A percentile compares a stretch with the other conserved stretches of the same genome.
Conservation (phyloP, 1,284 basidiomycete species). For the Cryptococcus neoformans region DNA sequence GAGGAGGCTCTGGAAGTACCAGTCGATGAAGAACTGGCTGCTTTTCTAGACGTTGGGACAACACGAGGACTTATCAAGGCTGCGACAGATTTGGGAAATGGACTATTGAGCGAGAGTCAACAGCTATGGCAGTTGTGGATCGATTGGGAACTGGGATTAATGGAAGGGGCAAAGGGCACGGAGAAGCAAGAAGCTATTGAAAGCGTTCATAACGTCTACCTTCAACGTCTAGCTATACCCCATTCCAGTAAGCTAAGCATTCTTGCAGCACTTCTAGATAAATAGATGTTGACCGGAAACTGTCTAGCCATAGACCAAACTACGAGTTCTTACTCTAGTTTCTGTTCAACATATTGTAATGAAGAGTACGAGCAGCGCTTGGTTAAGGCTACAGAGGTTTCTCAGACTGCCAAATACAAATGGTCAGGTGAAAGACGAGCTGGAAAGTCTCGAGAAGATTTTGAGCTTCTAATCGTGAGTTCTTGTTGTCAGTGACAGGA, state of each 20-base stretch:
- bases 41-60: slow-evolving; percentile 52
- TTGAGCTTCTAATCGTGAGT: slow-evolving; percentile 45
- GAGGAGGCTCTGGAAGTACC: background rate
- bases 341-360: slow-evolving; percentile 71
- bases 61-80: slow-evolving; percentile 60
- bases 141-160: slow-evolving; percentile 68
- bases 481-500: too few species aligned
- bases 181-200: slow-evolving; percentile 53
- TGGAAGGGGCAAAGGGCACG: slow-evolving; percentile 51
- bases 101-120: slow-evolving; percentile 58
- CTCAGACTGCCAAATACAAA: slow-evolving; percentile 54
- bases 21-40: slow-evolving; percentile 46
- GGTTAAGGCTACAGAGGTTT: slow-evolving; percentile 69
- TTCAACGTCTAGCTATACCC: slow-evolving; percentile 43
- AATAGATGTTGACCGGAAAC: background rate
- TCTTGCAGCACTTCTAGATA: too few species aligned
- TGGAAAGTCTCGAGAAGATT: slow-evolving; percentile 36
- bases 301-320: slow-evolving; percentile 63
- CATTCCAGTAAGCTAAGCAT: slow-evolving; percentile 34
- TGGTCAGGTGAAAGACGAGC: slow-evolving; percentile 31
- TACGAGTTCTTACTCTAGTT: slow-evolving; percentile 77
- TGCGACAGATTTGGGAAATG: slow-evolving; percentile 57
- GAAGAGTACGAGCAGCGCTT: slow-evolving; percentile 72
- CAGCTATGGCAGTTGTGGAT: slow-evolving; percentile 66
- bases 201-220: slow-evolving; percentile 33